Conservation (phyloP, 139 green algal genomes). For the Axilococcus clingmanii region DNA sequence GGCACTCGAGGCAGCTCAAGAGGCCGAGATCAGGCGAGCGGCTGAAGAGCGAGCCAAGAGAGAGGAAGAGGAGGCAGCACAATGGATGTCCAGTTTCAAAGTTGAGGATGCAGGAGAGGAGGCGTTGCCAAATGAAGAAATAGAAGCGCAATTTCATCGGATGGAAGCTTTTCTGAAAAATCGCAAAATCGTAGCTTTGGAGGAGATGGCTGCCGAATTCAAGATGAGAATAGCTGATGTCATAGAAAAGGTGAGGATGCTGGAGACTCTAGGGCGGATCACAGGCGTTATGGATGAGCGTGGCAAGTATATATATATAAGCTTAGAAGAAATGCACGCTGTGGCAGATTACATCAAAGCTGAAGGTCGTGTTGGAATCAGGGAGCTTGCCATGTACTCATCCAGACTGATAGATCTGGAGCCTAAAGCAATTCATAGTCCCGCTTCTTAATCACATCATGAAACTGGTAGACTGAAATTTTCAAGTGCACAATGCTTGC, state of each 20-base stretch:
- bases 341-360: constrained; percentile 66
- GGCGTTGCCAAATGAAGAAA: constrained; percentile 25
- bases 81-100: constrained; percentile 70
- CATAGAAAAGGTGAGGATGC: constrained; percentile 56
- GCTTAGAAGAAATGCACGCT: constrained; percentile 71
- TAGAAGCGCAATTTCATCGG: constrained; percentile 35
- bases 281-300: constrained; percentile 91
- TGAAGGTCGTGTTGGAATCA: constrained; percentile 68
- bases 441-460: not conserved
- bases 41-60: constrained; percentile 39
- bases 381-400: constrained; percentile 56
- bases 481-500: not conserved
- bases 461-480: not conserved
- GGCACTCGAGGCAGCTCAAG: constrained; percentile 50
- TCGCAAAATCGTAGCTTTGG: constrained; percentile 76
- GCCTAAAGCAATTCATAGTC: not conserved
- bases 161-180: constrained; percentile 62
- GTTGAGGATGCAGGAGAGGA: constrained; percentile 55
- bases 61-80: constrained; percentile 64
- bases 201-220: constrained; percentile 82
- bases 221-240: constrained; percentile 67
- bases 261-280: constrained; percentile 67
- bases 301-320: constrained; percentile 96
- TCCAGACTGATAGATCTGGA: constrained; percentile 13
- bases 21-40: constrained; percentile 50